A percentile compares a stretch with the other conserved stretches of the same genome.
phyloP scores from a whole-genome alignment of 2,329 filamentous ascomycete genomes.

The Ascochyta fabae region DNA sequence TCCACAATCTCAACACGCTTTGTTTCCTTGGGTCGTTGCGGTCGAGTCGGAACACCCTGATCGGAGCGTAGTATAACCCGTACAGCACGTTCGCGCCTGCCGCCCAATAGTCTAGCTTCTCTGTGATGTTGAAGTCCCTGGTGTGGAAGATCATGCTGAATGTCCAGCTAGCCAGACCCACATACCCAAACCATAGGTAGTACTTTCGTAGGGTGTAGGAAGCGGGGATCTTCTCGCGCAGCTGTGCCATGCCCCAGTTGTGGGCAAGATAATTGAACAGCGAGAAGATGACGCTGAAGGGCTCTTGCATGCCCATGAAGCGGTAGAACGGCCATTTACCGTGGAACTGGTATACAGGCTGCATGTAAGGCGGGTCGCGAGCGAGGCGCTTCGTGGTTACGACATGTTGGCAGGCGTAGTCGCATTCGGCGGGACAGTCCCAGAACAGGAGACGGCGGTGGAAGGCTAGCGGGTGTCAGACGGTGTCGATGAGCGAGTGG shows the following conservation, averaged over 20 bases:
- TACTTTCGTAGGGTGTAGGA: slow-evolving; percentile 79
- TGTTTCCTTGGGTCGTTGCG: slow-evolving; percentile 56
- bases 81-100: slow-evolving; percentile 91
- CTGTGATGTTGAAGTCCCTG: slow-evolving; percentile 81
- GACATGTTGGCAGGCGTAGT: slow-evolving; percentile 97
- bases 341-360: slow-evolving; percentile 87
- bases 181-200: slow-evolving; percentile 79
- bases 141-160: slow-evolving; percentile 94
- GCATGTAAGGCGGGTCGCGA: slow-evolving; percentile 66
- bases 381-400: slow-evolving; percentile 75
- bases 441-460: slow-evolving; percentile 87
- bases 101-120: slow-evolving; percentile 95
- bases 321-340: slow-evolving; percentile 98
- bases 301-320: slow-evolving; percentile 91
- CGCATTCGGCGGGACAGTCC: slow-evolving; percentile 92
- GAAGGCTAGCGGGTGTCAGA: slow-evolving; percentile 64
- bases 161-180: slow-evolving; percentile 83
- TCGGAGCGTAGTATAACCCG: slow-evolving; percentile 82
- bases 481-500: background rate
- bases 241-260: slow-evolving; percentile 72
- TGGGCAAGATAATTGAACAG: slow-evolving; percentile 90
- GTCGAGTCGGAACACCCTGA: slow-evolving; percentile 86
- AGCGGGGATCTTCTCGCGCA: slow-evolving; percentile 73
- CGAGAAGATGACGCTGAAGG: slow-evolving; percentile 91
- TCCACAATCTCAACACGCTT: slow-evolving; percentile 75